Percentiles rank a stretch among this genome's conserved stretches.
phyloP scores from a whole-genome alignment of 495 filamentous ascomycete species.

The Parachaetomium inaequale region DNA sequence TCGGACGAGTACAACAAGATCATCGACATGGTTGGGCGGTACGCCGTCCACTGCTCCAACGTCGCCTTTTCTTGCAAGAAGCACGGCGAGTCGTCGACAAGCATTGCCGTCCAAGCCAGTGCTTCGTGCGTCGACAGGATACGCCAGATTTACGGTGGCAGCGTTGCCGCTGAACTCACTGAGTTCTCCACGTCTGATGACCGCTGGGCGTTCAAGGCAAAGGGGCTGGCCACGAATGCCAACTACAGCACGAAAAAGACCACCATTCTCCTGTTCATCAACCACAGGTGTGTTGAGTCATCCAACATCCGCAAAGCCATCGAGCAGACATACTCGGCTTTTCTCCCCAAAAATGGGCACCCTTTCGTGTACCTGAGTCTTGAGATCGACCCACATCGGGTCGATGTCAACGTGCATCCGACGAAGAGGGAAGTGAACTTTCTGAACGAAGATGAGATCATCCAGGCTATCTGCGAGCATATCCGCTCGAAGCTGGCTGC shows the following conservation, averaged over 20 bases:
- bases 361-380: slow-evolving; percentile 92
- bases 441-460: slow-evolving; percentile 95
- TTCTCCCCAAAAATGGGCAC: slow-evolving; percentile 91
- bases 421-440: slow-evolving; percentile 99
- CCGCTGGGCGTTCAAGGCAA: slow-evolving; percentile 76
- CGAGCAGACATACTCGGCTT: slow-evolving; percentile 85
- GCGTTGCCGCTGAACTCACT: slow-evolving; percentile 86
- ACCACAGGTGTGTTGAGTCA: slow-evolving; percentile 95
- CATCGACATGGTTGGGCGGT: slow-evolving; percentile 87
- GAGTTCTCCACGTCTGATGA: slow-evolving; percentile 68
- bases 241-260: slow-evolving; percentile 96
- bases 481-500: slow-evolving; percentile 76
- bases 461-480: slow-evolving; percentile 79
- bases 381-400: slow-evolving; percentile 86
- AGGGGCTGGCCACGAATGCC: slow-evolving; percentile 83
- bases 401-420: slow-evolving; percentile 97
- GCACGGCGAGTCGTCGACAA: slow-evolving; percentile 78
- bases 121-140: slow-evolving; percentile 78
- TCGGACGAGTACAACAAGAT: slow-evolving; percentile 99
- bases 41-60: slow-evolving; percentile 88
- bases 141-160: slow-evolving; percentile 80
- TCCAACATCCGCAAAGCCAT: slow-evolving; percentile 82
- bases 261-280: slow-evolving; percentile 89
- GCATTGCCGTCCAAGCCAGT: slow-evolving; percentile 70
- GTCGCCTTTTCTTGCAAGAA: slow-evolving; percentile 97